phyloP scores from a whole-genome alignment of 192 early-diverging fungal genomes.

The Linnemannia exigua region DNA sequence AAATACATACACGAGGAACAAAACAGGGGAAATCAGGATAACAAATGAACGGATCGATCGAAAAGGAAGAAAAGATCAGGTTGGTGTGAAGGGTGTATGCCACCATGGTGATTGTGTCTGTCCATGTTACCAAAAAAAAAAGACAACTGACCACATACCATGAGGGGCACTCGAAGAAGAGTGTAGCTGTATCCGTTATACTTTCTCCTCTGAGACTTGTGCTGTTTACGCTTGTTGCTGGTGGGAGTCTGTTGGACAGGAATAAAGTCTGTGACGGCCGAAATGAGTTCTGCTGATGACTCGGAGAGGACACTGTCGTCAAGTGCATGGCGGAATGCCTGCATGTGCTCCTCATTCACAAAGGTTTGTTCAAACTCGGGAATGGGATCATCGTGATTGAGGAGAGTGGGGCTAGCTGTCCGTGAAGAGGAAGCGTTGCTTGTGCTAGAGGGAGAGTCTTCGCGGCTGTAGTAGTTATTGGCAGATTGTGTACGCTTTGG shows the following conservation, averaged over 20 bases:
- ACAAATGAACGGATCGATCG: background rate
- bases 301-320: conserved; percentile 58
- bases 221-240: conserved; percentile 26
- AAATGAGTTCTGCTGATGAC: conserved; percentile 63
- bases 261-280: conserved; percentile 65
- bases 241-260: conserved; percentile 58
- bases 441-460: conserved; percentile 39
- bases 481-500: background rate
- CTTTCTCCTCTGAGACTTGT: conserved; percentile 20
- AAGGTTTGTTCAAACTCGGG: conserved; percentile 58
- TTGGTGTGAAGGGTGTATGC: no score
- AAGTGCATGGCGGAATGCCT: conserved; percentile 61
- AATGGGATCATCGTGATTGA: conserved; percentile 5
- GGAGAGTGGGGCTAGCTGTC: conserved; percentile 31
- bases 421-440: conserved; percentile 36
- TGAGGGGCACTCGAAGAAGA: conserved; percentile 66
- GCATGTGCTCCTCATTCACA: conserved; percentile 65
- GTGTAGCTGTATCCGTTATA: conserved; percentile 64
- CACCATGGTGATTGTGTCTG: no score
- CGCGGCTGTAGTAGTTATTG: conserved; percentile 16
- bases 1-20: background rate
- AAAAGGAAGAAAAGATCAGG: no score
- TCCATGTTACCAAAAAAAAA: background rate
- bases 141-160: conserved; percentile 60
- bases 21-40: background rate